A percentile compares a stretch with the other conserved stretches of the same genome.
phyloP scores from a whole-genome alignment of 768 basidiomycete genomes.

The Rossbeevera mucosa region DNA sequence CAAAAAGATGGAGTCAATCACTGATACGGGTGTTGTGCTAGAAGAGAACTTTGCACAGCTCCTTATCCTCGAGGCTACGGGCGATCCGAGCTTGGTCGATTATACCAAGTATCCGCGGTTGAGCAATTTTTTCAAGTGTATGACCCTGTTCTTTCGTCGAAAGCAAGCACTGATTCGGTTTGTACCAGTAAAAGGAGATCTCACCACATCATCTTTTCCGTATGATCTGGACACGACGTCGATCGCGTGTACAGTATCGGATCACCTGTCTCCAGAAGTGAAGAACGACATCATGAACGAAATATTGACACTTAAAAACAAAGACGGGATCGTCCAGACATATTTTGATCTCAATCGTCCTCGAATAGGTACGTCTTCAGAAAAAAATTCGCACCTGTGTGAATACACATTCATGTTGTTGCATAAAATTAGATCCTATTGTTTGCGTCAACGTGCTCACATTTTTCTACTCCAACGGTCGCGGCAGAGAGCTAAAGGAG shows the following conservation, averaged over 20 bases:
- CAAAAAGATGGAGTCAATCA: conserved; percentile 16
- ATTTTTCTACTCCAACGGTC: conserved; percentile 19
- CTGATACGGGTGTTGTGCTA: conserved; percentile 7
- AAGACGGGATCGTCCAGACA: conserved; percentile 19
- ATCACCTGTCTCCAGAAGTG: conserved; percentile 7
- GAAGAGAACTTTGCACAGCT: conserved; percentile 22
- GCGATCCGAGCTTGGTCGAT: conserved; percentile 16
- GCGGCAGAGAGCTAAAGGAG: conserved; percentile 13
- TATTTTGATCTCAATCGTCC: conserved; percentile 21
- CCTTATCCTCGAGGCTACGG: conserved; percentile 18
- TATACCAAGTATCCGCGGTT: conserved; percentile 16
- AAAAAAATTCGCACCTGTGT: neutral
- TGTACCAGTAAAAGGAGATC: conserved; percentile 1
- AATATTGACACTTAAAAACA: conserved; percentile 11
- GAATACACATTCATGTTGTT: neutral
- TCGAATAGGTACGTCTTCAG: conserved; percentile 15
- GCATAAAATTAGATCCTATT: conserved; percentile 8
- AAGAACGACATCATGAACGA: conserved; percentile 23
- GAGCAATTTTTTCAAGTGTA: conserved; percentile 22
- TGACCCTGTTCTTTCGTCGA: neutral
- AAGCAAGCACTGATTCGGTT: neutral
- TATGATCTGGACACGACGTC: conserved; percentile 20
- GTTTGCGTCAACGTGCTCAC: conserved; percentile 21
- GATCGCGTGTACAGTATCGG: conserved; percentile 16
- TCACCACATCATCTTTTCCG: conserved; percentile 12